Conservation (phyloP, 2,329 filamentous ascomycete species). For the Diaporthe ampelina region DNA sequence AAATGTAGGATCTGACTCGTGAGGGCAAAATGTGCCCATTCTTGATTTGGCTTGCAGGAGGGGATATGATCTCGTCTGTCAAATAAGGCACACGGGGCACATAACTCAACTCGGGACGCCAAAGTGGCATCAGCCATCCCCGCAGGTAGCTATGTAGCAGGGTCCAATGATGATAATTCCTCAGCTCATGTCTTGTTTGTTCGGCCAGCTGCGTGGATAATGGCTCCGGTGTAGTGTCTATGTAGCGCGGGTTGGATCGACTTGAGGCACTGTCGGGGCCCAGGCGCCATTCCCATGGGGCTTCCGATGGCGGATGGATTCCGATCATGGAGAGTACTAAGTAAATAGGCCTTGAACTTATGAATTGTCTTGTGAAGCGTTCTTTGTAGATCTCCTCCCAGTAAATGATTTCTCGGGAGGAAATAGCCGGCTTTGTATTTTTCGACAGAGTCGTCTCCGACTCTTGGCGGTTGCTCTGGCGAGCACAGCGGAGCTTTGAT, state of each 20-base stretch:
- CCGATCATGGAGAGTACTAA: neutral
- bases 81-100: neutral
- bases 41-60: neutral
- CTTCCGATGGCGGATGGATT: too few relatives aligned
- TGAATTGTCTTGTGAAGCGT: neutral
- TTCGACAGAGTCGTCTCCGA: neutral
- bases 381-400: neutral
- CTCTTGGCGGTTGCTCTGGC: neutral
- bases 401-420: neutral
- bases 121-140: neutral
- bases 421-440: neutral
- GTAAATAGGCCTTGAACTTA: neutral
- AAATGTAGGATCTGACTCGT: neutral
- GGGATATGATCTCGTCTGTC: neutral
- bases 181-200: neutral
- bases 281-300: neutral
- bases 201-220: neutral
- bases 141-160: neutral
- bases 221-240: neutral
- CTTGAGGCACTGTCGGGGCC: neutral
- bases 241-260: slow-evolving; percentile 1
- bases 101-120: neutral
- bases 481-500: neutral
- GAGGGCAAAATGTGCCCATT: neutral
- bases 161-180: neutral